Evolutionary conservation across 257 asterid genomes (phyloP), one percentile per base, ranked within the genome.

Genomic region (Solanum appendiculatum): DNA sequence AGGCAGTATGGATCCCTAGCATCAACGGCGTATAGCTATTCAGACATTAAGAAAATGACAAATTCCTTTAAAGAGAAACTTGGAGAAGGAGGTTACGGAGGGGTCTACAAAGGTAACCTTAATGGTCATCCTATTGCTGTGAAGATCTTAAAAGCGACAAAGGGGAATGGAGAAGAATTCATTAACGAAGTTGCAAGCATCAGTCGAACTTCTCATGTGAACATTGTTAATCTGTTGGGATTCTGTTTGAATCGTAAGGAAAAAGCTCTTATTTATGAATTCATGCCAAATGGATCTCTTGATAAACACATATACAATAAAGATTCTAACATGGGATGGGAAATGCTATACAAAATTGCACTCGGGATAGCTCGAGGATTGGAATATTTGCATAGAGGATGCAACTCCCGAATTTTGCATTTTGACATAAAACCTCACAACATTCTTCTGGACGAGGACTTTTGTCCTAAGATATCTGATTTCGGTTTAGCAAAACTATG

Each of bases 391-490:
- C 92, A 90, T 39, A 58, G 85, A 39, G 89, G 88, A 2, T 84
- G 87, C 25, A 86, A 86, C 27, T 64, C 87, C 0, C 46, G 85
- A 25, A 90, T 90, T 40, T 31, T 90, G 42, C 90, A 90, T 82
- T 88, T 90, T 11, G 92, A 88, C 88, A 90, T 88, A 64, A 89
- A 89, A 33, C 91, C 90, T 82, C 91, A 87, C 9, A 89, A 87
- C 13, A 82, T 89, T 81, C 86, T 90, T 18, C 86, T 90, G 0
- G 89, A 84, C 14, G 51, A 88, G 25, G 80, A 85, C 58, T 90
- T 88, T 48, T 46, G 66, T 27, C 92, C 90, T 2, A 90, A 90
- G 81, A 84, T 90, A 63, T 88, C 88, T 9, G 89, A 90, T 80
- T 90, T 90, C 25, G 89, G 91, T 25, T 31, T 90, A 21, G 77